These are phyloP conservation scores for Funneliformis caledonium DNA, from an alignment of 371 early-diverging fungal genomes.

Conservation along the genomic window DNA sequence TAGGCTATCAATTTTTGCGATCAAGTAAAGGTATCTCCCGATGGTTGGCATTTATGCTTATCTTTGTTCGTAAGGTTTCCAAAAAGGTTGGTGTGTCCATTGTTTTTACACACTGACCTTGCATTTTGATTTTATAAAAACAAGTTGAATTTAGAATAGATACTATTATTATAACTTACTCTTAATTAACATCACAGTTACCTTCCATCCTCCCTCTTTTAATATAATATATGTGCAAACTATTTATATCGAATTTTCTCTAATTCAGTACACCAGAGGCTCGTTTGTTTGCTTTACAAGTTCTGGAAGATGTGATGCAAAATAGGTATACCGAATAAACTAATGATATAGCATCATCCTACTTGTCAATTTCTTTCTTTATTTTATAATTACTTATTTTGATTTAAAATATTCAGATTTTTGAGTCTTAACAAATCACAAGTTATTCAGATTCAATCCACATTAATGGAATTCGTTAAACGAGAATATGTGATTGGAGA, in stretches of 20 bases:
- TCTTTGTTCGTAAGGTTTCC: conserved; percentile 77
- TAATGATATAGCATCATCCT: not conserved
- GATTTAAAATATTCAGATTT: conserved; percentile 45
- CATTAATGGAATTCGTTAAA: conserved; percentile 74
- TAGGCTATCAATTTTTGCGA: conserved; percentile 90
- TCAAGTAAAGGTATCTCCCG: conserved; percentile 74
- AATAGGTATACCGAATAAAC: conserved; percentile 53
- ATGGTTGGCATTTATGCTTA: conserved; percentile 89
- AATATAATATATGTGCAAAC: not conserved
- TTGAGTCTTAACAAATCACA: conserved; percentile 60
- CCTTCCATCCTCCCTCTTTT: conserved; percentile 34
- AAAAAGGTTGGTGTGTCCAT: conserved; percentile 61
- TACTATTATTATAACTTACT: conserved; percentile 42
- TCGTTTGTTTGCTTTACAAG: conserved; percentile 85
- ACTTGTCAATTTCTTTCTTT: not conserved
- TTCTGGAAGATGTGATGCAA: conserved; percentile 76
- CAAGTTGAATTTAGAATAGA: not conserved
- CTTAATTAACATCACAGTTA: conserved; percentile 38
- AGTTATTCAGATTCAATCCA: conserved; percentile 64
- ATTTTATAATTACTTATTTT: not conserved
- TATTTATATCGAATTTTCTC: not conserved
- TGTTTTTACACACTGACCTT: not conserved
- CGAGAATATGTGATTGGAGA: conserved; percentile 60
- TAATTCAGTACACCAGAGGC: conserved; percentile 72
- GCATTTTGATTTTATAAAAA: not conserved